phyloP scores from a whole-genome alignment of 2,329 filamentous ascomycete genomes.

The Colletotrichum destructivum region DNA sequence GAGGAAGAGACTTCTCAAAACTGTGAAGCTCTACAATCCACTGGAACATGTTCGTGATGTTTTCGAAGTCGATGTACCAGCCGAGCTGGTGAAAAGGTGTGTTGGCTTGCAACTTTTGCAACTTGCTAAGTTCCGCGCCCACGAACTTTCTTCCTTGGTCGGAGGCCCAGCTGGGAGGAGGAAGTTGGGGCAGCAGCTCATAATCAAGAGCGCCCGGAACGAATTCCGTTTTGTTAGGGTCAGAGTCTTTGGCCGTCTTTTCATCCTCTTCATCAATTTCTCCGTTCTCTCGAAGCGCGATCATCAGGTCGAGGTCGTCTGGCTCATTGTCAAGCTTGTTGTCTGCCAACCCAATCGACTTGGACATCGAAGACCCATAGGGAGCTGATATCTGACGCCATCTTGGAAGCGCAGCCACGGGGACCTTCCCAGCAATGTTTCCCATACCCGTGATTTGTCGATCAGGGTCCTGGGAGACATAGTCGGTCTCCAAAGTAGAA shows the following conservation, averaged over 20 bases:
- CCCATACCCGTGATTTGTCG: conserved; percentile 34
- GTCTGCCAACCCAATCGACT: neutral
- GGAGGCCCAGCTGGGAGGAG: conserved; percentile 76
- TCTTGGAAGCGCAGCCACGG: conserved; percentile 47
- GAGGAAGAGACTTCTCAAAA: conserved; percentile 78
- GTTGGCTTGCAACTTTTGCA: conserved; percentile 75
- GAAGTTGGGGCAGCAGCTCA: conserved; percentile 74
- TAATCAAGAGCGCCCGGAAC: conserved; percentile 77
- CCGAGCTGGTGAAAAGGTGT: conserved; percentile 78
- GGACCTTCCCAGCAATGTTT: conserved; percentile 44
- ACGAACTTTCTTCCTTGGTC: conserved; percentile 73
- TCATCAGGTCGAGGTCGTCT: conserved; percentile 45
- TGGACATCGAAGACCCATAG: neutral
- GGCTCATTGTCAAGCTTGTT: conserved; percentile 23
- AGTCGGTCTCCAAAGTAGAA: conserved; percentile 30
- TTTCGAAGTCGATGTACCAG: conserved; percentile 83
- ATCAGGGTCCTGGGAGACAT: conserved; percentile 49
- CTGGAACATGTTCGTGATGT: conserved; percentile 84
- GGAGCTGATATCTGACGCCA: conserved; percentile 16
- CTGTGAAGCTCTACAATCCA: conserved; percentile 94
- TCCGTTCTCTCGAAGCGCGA: conserved; percentile 36
- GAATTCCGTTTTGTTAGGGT: conserved; percentile 63
- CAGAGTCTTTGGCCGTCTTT: neutral
- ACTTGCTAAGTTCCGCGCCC: conserved; percentile 73
- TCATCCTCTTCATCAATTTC: neutral